Conservation (phyloP, 1,284 basidiomycete genomes). For the Peniophora sp. region DNA sequence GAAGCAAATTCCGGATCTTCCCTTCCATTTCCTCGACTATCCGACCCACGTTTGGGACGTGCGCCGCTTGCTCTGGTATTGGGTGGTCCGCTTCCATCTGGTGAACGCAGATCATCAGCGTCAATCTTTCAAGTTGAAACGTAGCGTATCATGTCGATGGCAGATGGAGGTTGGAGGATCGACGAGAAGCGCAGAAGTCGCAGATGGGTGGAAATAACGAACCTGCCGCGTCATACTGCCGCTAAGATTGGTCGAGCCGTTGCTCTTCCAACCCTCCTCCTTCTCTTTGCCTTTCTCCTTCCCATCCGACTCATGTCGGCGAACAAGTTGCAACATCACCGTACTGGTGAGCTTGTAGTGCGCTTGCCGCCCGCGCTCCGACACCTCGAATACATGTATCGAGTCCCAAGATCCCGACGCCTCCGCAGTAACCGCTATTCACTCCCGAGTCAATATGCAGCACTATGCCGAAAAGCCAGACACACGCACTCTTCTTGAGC, state of each 20-base stretch:
- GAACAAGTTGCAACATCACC: slow-evolving; percentile 90
- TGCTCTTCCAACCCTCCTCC: slow-evolving; percentile 36
- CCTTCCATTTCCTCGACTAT: slow-evolving; percentile 99
- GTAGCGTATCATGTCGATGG: too few relatives aligned
- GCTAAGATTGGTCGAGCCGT: slow-evolving; percentile 79
- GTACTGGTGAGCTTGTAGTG: slow-evolving; percentile 98
- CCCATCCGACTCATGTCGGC: slow-evolving; percentile 34
- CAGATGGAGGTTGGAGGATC: neutral
- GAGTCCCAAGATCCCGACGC: slow-evolving; percentile 93
- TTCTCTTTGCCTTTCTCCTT: slow-evolving; percentile 14
- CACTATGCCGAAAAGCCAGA: neutral
- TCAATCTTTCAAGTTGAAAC: too few relatives aligned
- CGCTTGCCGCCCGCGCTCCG: slow-evolving; percentile 83
- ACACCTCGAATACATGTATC: slow-evolving; percentile 95
- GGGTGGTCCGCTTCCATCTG: slow-evolving; percentile 83
- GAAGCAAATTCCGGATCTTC: slow-evolving; percentile 94
- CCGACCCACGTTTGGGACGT: slow-evolving; percentile 87
- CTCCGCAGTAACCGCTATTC: slow-evolving; percentile 55
- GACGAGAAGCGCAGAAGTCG: too few relatives aligned
- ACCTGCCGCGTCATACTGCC: slow-evolving; percentile 98
- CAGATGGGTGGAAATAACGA: slow-evolving; percentile 17
- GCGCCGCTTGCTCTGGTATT: slow-evolving; percentile 70
- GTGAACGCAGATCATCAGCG: neutral
- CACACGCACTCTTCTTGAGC: slow-evolving; percentile 83
- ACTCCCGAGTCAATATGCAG: neutral